These are phyloP conservation scores for Rhynchospora tenuis DNA, from an alignment of 176 grass and related monocot genomes.

Conservation along the genomic window DNA sequence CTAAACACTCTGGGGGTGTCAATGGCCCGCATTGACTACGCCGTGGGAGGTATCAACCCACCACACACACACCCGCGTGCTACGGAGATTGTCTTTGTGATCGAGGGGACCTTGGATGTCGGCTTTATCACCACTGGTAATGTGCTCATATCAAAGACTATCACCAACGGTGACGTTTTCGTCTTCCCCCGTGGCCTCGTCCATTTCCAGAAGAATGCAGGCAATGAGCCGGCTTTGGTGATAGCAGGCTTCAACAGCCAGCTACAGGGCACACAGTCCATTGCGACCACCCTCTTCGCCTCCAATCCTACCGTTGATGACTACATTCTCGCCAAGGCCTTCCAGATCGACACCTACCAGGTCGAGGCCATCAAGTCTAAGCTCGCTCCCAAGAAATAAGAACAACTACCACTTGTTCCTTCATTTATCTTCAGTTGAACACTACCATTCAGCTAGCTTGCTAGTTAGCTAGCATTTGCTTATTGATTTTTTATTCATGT, in stretches of 20 bases:
- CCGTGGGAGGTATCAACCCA: constrained; percentile 44
- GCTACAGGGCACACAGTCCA: constrained; percentile 54
- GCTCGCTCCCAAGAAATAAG: constrained; percentile 44
- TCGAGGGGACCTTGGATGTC: constrained; percentile 55
- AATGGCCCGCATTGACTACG: constrained; percentile 70
- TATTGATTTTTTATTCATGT: neutral
- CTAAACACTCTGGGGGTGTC: constrained; percentile 77
- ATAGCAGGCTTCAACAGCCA: constrained; percentile 78
- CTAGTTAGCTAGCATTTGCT: neutral
- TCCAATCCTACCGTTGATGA: constrained; percentile 32
- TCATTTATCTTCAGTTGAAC: neutral
- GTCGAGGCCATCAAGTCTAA: constrained; percentile 41
- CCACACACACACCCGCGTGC: constrained; percentile 82
- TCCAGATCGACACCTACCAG: constrained; percentile 23
- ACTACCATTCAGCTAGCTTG: neutral
- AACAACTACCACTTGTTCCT: neutral
- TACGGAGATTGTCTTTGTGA: constrained; percentile 73
- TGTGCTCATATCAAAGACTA: constrained; percentile 43
- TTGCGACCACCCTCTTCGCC: constrained; percentile 54
- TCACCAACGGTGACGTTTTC: constrained; percentile 52
- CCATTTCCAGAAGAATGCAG: constrained; percentile 81
- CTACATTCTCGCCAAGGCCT: constrained; percentile 60
- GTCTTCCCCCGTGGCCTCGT: constrained; percentile 65
- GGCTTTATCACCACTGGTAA: constrained; percentile 74
- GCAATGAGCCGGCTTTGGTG: constrained; percentile 23